Evolutionary conservation across 805 yeast genomes (phyloP).

Genomic region (Myxozyma geophila): DNA sequence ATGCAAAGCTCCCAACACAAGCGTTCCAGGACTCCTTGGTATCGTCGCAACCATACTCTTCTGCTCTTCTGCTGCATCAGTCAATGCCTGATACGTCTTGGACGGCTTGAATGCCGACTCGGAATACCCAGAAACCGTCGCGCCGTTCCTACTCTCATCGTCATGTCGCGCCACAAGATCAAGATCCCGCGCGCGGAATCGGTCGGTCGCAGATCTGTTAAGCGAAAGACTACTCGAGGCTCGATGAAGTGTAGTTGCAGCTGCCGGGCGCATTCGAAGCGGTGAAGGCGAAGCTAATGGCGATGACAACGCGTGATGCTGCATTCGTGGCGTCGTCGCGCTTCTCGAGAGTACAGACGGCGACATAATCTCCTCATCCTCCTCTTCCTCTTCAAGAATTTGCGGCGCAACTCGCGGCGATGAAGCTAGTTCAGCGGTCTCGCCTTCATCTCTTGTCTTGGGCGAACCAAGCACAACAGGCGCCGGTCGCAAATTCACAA

Average conservation of each 20-base stretch:
- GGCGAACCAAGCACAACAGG: conserved; percentile 23
- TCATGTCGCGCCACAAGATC: conserved; percentile 17
- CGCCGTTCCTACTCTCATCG: conserved; percentile 11
- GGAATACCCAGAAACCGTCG: conserved; percentile 20
- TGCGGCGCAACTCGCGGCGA: neutral
- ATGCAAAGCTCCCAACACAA: conserved; percentile 1
- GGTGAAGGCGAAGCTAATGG: conserved; percentile 3
- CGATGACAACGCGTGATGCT: neutral
- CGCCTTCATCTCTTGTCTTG: neutral
- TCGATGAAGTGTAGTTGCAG: conserved; percentile 7
- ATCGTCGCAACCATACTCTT: neutral
- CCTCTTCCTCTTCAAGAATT: neutral
- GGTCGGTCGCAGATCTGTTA: conserved; percentile 16
- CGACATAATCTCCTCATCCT: neutral
- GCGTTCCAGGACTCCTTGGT: neutral
- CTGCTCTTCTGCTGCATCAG: neutral
- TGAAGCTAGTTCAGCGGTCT: neutral
- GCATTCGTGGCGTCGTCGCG: neutral
- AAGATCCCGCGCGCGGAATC: conserved; percentile 17
- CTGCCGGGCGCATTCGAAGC: conserved; percentile 3
- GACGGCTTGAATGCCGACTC: conserved; percentile 26
- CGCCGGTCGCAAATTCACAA: conserved; percentile 30
- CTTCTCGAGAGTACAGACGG: neutral
- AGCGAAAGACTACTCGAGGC: conserved; percentile 20
- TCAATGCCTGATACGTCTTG: conserved; percentile 5